A percentile compares a stretch with the other conserved stretches of the same genome.
phyloP scores from a whole-genome alignment of 139 green algal genomes.

The Picochlorum sp. region DNA sequence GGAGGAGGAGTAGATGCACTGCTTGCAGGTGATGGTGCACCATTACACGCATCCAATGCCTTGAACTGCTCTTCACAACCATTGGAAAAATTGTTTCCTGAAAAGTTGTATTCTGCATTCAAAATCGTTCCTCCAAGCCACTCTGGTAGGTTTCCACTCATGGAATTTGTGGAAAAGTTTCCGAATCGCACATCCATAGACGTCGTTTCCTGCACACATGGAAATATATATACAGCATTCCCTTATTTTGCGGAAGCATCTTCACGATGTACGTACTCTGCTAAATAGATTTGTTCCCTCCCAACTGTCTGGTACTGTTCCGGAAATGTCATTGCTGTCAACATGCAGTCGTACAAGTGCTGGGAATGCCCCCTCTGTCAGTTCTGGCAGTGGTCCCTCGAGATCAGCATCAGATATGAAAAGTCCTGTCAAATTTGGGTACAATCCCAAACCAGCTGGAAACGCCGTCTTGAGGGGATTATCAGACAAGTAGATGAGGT shows the following conservation, averaged over 20 bases:
- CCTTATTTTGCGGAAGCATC: neutral
- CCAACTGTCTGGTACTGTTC: slow-evolving; percentile 10
- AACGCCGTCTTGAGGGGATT: slow-evolving; percentile 2
- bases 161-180: slow-evolving; percentile 8
- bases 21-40: neutral
- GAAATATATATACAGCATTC: neutral
- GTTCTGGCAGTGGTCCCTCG: slow-evolving; percentile 6
- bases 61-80: slow-evolving; percentile 1
- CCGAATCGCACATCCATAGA: neutral
- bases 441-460: slow-evolving; percentile 1
- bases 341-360: slow-evolving; percentile 1
- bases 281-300: slow-evolving; percentile 1
- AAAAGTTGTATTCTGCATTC: slow-evolving; percentile 7
- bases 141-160: slow-evolving; percentile 6
- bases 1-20: neutral
- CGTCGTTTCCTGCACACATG: neutral
- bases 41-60: neutral
- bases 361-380: neutral
- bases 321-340: slow-evolving; percentile 3
- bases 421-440: slow-evolving; percentile 2
- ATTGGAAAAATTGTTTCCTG: slow-evolving; percentile 10
- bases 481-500: neutral
- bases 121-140: neutral
- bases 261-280: neutral
- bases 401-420: neutral